These are phyloP conservation scores for Alternaria solani DNA, from an alignment of 2,329 filamentous ascomycete genomes.

Conservation along the genomic window DNA sequence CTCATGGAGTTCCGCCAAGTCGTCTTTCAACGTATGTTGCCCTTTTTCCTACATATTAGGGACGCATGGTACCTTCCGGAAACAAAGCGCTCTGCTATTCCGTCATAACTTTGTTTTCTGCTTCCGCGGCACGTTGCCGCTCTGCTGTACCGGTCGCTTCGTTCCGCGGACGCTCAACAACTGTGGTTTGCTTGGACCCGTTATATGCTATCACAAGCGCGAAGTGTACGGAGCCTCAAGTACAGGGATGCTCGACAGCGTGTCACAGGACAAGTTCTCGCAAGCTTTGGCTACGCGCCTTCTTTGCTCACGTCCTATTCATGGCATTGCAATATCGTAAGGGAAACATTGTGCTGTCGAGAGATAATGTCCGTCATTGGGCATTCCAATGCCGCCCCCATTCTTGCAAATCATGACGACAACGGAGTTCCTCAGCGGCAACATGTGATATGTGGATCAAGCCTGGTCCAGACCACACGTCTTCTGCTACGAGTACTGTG, in stretches of 20 bases:
- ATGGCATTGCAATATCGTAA: neutral
- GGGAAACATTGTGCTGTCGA: neutral
- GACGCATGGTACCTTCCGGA: neutral
- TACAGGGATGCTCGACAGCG: neutral
- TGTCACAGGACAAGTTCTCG: neutral
- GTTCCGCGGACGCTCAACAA: slow-evolving; percentile 2
- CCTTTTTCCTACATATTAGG: neutral
- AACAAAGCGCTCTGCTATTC: neutral
- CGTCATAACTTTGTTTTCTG: neutral
- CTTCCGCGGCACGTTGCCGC: slow-evolving; percentile 4
- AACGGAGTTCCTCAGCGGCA: neutral
- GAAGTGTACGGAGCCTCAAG: neutral
- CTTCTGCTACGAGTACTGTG: neutral
- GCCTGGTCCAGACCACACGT: slow-evolving; percentile 8
- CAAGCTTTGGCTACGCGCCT: neutral
- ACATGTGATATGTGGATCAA: slow-evolving; percentile 1
- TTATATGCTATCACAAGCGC: neutral
- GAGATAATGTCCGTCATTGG: neutral
- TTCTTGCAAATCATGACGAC: neutral
- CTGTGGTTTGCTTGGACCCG: neutral
- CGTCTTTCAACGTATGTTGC: neutral
- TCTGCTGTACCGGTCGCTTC: slow-evolving; percentile 2
- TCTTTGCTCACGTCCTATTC: neutral
- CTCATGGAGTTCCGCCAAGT: neutral
- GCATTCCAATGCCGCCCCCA: neutral